phyloP scores from a whole-genome alignment of 2,329 filamentous ascomycete genomes.

The Aureobasidium pullulans region DNA sequence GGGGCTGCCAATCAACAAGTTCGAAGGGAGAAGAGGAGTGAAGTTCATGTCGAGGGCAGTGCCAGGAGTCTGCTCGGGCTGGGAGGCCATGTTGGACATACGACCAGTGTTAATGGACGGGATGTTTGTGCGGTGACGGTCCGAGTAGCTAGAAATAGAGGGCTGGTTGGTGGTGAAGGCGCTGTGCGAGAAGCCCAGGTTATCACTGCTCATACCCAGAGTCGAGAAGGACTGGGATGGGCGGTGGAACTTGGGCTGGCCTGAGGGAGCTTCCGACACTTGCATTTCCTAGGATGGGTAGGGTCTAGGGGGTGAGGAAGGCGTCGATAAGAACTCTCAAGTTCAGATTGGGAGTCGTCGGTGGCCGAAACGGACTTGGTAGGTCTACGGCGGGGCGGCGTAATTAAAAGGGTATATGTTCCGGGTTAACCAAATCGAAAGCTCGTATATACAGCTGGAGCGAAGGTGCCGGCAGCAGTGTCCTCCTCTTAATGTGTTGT shows the following conservation, averaged over 20 bases:
- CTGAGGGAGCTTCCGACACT: constrained; percentile 61
- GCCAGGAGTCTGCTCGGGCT: constrained; percentile 77
- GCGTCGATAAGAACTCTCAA: background rate
- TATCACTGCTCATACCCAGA: constrained; percentile 62
- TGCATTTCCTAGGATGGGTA: constrained; percentile 54
- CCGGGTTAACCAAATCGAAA: constrained; percentile 3
- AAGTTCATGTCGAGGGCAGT: constrained; percentile 98
- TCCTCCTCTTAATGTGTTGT: constrained; percentile 11
- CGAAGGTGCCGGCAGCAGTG: background rate
- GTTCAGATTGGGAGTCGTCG: background rate
- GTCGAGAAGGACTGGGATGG: constrained; percentile 64
- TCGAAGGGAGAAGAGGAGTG: constrained; percentile 87
- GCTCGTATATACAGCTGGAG: constrained; percentile 10
- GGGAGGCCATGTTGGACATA: constrained; percentile 48
- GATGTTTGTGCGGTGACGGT: constrained; percentile 80
- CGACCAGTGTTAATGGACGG: constrained; percentile 83
- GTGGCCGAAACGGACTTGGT: background rate
- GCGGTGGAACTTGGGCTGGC: constrained; percentile 40
- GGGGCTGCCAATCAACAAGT: constrained; percentile 88
- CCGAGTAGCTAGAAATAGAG: constrained; percentile 68
- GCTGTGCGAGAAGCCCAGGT: constrained; percentile 87
- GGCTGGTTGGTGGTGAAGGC: constrained; percentile 79
- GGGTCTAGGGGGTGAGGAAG: background rate
- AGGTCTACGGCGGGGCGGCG: background rate
- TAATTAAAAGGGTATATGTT: constrained; percentile 13